These are phyloP conservation scores for Leersia perrieri DNA, from an alignment of 176 grass and related monocot species.

Conservation along the genomic window DNA sequence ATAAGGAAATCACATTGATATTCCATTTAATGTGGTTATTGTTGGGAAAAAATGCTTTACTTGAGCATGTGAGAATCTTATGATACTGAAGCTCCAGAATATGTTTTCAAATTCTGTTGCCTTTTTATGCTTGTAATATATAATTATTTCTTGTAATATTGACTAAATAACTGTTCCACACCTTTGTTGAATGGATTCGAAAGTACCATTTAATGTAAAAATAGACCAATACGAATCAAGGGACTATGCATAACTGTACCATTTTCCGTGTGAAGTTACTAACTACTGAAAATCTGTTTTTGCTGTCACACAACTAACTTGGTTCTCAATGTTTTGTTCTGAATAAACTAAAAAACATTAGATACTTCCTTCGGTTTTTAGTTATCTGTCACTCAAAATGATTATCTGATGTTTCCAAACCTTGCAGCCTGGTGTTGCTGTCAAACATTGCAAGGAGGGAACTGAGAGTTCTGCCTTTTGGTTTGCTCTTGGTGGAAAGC, in stretches of 20 bases:
- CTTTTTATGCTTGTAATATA: background rate
- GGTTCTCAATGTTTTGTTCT: background rate
- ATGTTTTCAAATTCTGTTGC: background rate
- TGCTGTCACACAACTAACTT: background rate
- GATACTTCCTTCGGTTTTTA: constrained; percentile 4
- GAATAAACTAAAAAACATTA: background rate
- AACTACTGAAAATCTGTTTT: background rate
- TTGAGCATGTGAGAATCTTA: background rate
- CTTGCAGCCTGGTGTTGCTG: constrained; percentile 58
- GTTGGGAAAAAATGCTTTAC: background rate
- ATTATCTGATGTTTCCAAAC: constrained; percentile 28
- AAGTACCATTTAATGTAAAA: background rate
- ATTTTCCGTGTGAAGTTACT: background rate
- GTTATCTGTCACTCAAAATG: background rate
- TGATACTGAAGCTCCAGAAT: constrained; percentile 11
- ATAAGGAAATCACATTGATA: background rate
- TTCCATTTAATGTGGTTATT: constrained; percentile 13
- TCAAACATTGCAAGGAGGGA: constrained; percentile 89
- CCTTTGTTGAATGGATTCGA: constrained; percentile 1
- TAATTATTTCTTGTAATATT: no score
- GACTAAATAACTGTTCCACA: no score
- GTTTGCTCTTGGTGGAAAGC: constrained; percentile 84
- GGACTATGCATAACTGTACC: background rate
- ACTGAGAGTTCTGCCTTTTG: constrained; percentile 83
- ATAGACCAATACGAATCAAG: constrained; percentile 3